These are phyloP conservation scores for Cercospora canescens DNA, from an alignment of 2,329 filamentous ascomycete genomes.

Conservation along the genomic window DNA sequence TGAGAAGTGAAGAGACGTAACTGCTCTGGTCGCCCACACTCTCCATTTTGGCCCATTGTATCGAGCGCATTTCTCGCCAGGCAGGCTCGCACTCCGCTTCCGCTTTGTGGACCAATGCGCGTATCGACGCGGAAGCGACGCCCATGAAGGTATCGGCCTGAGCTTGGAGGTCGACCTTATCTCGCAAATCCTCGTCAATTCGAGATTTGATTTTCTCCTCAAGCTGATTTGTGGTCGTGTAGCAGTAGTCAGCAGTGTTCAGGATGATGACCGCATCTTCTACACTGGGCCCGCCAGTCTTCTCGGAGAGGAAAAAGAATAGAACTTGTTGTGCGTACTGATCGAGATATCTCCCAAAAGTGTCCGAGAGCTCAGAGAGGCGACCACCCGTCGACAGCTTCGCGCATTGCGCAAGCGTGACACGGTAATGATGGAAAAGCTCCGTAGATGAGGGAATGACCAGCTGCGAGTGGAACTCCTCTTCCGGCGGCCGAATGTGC, in stretches of 20 bases:
- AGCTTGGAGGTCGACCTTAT: constrained; percentile 82
- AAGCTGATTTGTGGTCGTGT: constrained; percentile 85
- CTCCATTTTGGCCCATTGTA: constrained; percentile 91
- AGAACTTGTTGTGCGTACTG: constrained; percentile 94
- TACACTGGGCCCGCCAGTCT: constrained; percentile 59
- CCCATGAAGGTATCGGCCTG: constrained; percentile 95
- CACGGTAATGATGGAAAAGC: constrained; percentile 94
- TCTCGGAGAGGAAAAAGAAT: constrained; percentile 67
- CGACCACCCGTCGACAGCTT: constrained; percentile 91
- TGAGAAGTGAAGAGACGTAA: constrained; percentile 81
- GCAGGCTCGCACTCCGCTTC: constrained; percentile 79
- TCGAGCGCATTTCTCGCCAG: constrained; percentile 98
- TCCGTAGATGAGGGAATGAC: constrained; percentile 95
- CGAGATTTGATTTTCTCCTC: constrained; percentile 92
- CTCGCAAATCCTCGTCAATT: constrained; percentile 75
- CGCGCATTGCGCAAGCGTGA: constrained; percentile 89
- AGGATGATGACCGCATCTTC: constrained; percentile 83
- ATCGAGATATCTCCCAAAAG: constrained; percentile 89
- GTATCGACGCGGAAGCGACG: constrained; percentile 83
- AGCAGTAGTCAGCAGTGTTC: constrained; percentile 98
- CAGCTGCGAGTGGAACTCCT: constrained; percentile 87
- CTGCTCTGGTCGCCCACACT: constrained; percentile 90
- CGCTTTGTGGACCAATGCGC: constrained; percentile 79
- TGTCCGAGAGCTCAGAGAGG: constrained; percentile 79
- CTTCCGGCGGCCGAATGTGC: constrained; percentile 75